Evolutionary conservation across 345 rosid genomes (phyloP).

Genomic region (Gossypium bickii): DNA sequence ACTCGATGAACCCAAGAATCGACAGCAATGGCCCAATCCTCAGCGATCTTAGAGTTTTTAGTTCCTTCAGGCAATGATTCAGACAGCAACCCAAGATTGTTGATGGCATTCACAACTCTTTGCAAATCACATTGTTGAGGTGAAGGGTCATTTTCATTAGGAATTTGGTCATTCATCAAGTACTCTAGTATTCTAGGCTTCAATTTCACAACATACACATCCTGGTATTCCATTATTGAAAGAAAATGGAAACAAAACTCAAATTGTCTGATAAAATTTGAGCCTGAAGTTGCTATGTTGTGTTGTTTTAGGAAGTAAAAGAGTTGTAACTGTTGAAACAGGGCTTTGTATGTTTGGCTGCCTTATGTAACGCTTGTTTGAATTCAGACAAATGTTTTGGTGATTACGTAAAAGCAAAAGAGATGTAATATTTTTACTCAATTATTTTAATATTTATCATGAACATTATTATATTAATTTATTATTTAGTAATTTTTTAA

Average conservation of each 20-base stretch:
- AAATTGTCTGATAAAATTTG: not conserved
- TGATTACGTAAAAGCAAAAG: not conserved
- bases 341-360: slow-evolving; percentile 3
- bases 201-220: slow-evolving; percentile 8
- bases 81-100: slow-evolving; percentile 8
- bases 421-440: too few relatives aligned
- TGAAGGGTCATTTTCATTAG: slow-evolving; percentile 2
- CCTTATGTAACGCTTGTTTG: not conserved
- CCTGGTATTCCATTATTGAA: not conserved
- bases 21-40: slow-evolving; percentile 9
- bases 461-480: too few relatives aligned
- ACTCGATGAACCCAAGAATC: slow-evolving; percentile 7
- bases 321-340: not conserved
- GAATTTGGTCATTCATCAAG: slow-evolving; percentile 14
- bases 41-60: not conserved
- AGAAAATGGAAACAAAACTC: not conserved
- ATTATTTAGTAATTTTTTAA: too few relatives aligned
- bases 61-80: slow-evolving; percentile 6
- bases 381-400: not conserved
- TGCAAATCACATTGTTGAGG: slow-evolving; percentile 1
- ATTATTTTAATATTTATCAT: too few relatives aligned
- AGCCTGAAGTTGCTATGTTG: not conserved
- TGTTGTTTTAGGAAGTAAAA: not conserved
- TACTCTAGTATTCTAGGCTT: slow-evolving; percentile 6
- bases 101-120: slow-evolving; percentile 6